Conservation (phyloP, 345 rosid species). For the Lepidium didymum region DNA sequence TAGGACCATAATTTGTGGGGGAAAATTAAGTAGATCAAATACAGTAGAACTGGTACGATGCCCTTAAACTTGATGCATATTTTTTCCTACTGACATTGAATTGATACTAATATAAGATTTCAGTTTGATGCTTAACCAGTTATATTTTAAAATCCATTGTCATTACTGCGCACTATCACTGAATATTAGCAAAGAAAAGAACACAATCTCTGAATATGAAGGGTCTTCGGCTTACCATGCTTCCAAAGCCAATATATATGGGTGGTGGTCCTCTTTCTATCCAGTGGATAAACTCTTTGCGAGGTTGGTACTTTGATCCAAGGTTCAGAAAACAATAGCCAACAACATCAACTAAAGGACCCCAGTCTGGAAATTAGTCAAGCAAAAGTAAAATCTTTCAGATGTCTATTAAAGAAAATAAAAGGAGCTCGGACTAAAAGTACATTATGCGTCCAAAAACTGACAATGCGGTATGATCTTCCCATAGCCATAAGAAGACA, state of each 20-base stretch:
- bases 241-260: slow-evolving; percentile 91
- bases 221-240: slow-evolving; percentile 66
- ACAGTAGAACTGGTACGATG: background rate
- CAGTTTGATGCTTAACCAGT: background rate
- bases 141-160: background rate
- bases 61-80: background rate
- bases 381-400: slow-evolving; percentile 4
- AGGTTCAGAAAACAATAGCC: slow-evolving; percentile 92
- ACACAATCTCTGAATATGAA: background rate
- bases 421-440: background rate
- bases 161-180: background rate
- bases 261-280: slow-evolving; percentile 71
- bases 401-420: background rate
- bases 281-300: slow-evolving; percentile 64
- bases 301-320: slow-evolving; percentile 73
- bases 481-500: background rate
- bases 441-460: background rate
- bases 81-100: background rate
- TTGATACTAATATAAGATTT: background rate
- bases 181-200: background rate
- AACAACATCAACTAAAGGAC: slow-evolving; percentile 83
- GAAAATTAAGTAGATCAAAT: too few relatives aligned
- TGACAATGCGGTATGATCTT: background rate
- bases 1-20: background rate
- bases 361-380: slow-evolving; percentile 72